Percentiles rank a stretch among this genome's conserved stretches.
Conservation (phyloP, 495 filamentous ascomycete species). For the Pyrenopolyporus hunteri region DNA sequence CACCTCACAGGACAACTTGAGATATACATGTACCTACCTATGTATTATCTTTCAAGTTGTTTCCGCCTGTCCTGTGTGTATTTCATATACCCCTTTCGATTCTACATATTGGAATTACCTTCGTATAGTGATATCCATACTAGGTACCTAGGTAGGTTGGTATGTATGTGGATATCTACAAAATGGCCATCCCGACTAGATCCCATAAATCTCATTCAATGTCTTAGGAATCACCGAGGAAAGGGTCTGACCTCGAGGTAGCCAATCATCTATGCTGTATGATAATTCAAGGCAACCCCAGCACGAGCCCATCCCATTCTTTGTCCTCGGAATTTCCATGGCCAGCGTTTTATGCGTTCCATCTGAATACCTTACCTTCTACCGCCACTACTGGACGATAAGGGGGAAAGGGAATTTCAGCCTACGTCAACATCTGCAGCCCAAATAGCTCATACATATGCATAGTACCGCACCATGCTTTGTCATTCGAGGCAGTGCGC, state of each 20-base stretch:
- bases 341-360: slow-evolving; percentile 12
- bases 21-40: too few species aligned
- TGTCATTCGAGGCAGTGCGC: slow-evolving; percentile 22
- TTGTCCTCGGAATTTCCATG: slow-evolving; percentile 24
- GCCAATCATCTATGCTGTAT: slow-evolving; percentile 17
- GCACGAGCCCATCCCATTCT: slow-evolving; percentile 32
- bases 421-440: slow-evolving; percentile 40
- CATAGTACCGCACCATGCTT: slow-evolving; percentile 15
- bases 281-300: slow-evolving; percentile 13
- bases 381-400: slow-evolving; percentile 18
- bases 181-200: slow-evolving; percentile 8
- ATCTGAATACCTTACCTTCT: slow-evolving; percentile 11
- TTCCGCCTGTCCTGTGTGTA: too few species aligned
- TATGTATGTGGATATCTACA: neutral
- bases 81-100: neutral
- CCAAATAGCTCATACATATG: slow-evolving; percentile 36
- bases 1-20: neutral
- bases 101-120: too few species aligned
- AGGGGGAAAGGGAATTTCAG: slow-evolving; percentile 22
- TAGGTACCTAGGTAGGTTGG: too few species aligned
- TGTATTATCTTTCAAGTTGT: too few species aligned
- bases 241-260: slow-evolving; percentile 19
- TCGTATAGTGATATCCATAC: too few species aligned
- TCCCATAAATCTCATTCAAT: slow-evolving; percentile 23
- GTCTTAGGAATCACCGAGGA: slow-evolving; percentile 25